These are phyloP conservation scores for Mucor piriformis DNA, from an alignment of 371 early-diverging fungal species.

Conservation along the genomic window DNA sequence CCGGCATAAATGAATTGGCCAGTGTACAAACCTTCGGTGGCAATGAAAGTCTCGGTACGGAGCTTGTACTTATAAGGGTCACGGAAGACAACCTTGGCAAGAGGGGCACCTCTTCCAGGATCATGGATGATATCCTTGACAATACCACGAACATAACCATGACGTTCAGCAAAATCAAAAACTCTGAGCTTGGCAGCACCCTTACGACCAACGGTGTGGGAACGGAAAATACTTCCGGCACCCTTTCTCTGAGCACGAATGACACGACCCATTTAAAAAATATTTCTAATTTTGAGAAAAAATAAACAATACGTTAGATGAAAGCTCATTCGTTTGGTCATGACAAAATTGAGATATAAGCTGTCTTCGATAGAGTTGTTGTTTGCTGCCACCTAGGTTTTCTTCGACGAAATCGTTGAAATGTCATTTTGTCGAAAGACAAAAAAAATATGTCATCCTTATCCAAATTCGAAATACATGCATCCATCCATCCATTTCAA, in stretches of 20 bases:
- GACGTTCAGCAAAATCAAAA: slow-evolving; percentile 92
- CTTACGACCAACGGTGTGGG: slow-evolving; percentile 93
- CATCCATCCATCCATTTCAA: slow-evolving; percentile 2
- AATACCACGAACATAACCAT: slow-evolving; percentile 91
- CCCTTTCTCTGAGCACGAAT: slow-evolving; percentile 95
- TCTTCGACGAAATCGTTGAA: too few species aligned
- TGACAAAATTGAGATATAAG: neutral
- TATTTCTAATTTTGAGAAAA: neutral
- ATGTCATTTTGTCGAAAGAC: neutral
- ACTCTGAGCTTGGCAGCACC: slow-evolving; percentile 93
- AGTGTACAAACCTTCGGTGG: slow-evolving; percentile 99
- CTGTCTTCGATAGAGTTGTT: too few species aligned
- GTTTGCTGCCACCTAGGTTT: too few species aligned
- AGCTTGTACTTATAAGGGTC: slow-evolving; percentile 82
- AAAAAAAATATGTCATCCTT: neutral
- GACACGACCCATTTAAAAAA: slow-evolving; percentile 66
- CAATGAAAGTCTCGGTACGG: slow-evolving; percentile 92
- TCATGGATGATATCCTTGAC: slow-evolving; percentile 99
- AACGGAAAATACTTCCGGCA: slow-evolving; percentile 97
- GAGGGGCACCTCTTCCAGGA: slow-evolving; percentile 98
- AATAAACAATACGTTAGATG: neutral
- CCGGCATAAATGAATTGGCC: slow-evolving; percentile 99
- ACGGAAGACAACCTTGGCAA: slow-evolving; percentile 85
- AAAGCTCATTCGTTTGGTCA: neutral
- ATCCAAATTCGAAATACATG: neutral